A percentile compares a stretch with the other conserved stretches of the same genome.
phyloP scores from a whole-genome alignment of 148 eudicot genomes.

The Mesembryanthemum crystallinum region DNA sequence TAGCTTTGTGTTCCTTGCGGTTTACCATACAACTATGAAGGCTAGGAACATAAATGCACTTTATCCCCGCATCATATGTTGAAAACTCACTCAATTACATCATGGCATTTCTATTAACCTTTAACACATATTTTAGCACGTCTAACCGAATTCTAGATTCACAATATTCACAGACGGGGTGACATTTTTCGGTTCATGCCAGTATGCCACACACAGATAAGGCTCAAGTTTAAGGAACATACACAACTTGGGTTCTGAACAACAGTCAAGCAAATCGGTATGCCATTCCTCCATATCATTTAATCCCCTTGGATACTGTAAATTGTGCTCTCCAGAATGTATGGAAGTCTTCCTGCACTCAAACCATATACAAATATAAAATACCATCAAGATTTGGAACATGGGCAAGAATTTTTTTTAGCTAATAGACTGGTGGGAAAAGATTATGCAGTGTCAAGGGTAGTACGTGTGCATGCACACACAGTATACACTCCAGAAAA shows the following conservation, averaged over 20 bases:
- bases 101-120: not conserved
- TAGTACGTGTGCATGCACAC: not conserved
- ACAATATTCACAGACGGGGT: not conserved
- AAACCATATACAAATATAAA: not conserved
- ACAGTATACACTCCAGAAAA: not conserved
- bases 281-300: constrained; percentile 18
- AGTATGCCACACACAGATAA: not conserved
- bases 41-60: not conserved
- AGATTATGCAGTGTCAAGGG: not conserved
- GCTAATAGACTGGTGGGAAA: not conserved
- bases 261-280: constrained; percentile 29
- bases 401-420: not conserved
- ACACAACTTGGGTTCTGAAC: constrained; percentile 24
- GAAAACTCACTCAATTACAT: not conserved
- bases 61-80: not conserved
- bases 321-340: not conserved
- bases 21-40: not conserved
- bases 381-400: not conserved
- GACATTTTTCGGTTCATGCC: not conserved
- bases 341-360: constrained; percentile 17
- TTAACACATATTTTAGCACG: not conserved
- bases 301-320: constrained; percentile 6
- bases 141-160: not conserved
- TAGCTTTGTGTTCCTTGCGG: not conserved
- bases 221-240: not conserved